phyloP scores from a whole-genome alignment of 1,139 yeast genomes.

The Suhomyces guaymorum region DNA sequence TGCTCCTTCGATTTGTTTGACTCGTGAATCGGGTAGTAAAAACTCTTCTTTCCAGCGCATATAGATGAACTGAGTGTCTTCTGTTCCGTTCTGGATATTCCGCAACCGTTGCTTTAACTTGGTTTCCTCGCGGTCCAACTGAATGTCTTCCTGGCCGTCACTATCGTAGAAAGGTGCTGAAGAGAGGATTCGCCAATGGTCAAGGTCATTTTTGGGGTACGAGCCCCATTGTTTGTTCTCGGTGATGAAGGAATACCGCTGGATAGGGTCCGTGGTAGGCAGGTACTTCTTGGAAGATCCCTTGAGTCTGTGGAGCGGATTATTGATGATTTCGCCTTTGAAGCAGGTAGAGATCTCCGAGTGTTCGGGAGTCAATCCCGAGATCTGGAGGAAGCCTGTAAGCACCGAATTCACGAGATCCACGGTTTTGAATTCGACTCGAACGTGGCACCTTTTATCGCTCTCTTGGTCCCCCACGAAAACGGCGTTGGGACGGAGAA shows the following conservation, averaged over 20 bases:
- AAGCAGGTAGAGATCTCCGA: constrained; percentile 85
- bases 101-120: constrained; percentile 22
- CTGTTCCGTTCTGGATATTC: constrained; percentile 32
- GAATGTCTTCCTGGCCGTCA: constrained; percentile 20
- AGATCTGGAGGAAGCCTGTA: constrained; percentile 78
- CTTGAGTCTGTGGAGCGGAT: constrained; percentile 38
- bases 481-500: constrained; percentile 61
- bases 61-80: constrained; percentile 53
- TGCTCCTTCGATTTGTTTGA: constrained; percentile 73
- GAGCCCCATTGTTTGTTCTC: constrained; percentile 60
- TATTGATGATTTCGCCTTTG: constrained; percentile 79
- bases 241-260: constrained; percentile 40
- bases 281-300: constrained; percentile 20
- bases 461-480: constrained; percentile 75
- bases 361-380: constrained; percentile 73
- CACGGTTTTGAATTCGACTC: constrained; percentile 70
- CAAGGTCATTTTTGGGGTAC: constrained; percentile 65
- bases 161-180: constrained; percentile 27
- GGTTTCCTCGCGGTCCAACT: constrained; percentile 22
- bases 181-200: constrained; percentile 83
- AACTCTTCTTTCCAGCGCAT: constrained; percentile 97
- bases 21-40: constrained; percentile 74
- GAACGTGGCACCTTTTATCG: constrained; percentile 67
- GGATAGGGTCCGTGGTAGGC: constrained; percentile 34
- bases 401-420: constrained; percentile 62